Evolutionary conservation across 495 filamentous ascomycete species (phyloP).

Genomic region (Penicillium steckii): DNA sequence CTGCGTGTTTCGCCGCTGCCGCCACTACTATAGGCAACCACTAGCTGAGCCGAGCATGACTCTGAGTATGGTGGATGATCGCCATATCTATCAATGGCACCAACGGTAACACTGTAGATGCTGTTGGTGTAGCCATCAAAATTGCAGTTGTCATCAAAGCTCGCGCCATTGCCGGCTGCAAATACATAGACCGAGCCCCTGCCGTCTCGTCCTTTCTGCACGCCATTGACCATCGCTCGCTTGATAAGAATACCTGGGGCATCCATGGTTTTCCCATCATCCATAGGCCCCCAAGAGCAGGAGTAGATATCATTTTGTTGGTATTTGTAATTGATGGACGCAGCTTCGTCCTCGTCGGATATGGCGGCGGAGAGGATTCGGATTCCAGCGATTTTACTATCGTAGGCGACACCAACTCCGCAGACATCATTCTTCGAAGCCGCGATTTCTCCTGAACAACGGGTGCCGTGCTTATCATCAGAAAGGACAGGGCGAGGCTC

Average conservation of each 20-base stretch:
- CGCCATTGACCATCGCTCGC: constrained; percentile 84
- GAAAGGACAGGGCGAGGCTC: constrained; percentile 76
- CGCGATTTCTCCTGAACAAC: constrained; percentile 92
- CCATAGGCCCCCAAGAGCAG: constrained; percentile 95
- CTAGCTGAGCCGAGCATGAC: constrained; percentile 89
- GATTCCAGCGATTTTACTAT: constrained; percentile 84
- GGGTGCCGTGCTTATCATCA: constrained; percentile 88
- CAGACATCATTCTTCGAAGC: constrained; percentile 92
- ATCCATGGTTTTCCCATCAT: constrained; percentile 92
- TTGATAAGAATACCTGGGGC: constrained; percentile 86
- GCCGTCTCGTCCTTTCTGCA: constrained; percentile 81
- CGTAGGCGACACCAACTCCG: constrained; percentile 91
- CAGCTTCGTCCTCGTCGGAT: constrained; percentile 86
- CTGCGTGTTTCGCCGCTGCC: constrained; percentile 82
- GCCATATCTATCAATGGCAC: constrained; percentile 85
- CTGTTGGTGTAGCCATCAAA: constrained; percentile 99
- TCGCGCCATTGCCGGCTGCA: constrained; percentile 91
- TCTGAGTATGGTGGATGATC: constrained; percentile 91
- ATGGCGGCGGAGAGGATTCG: constrained; percentile 91
- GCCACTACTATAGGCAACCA: constrained; percentile 95
- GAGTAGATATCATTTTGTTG: constrained; percentile 96
- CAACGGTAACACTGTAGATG: constrained; percentile 97
- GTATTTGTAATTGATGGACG: constrained; percentile 86
- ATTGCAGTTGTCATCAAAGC: constrained; percentile 92
- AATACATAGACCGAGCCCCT: constrained; percentile 96